phyloP scores from a whole-genome alignment of 2,329 filamentous ascomycete species.

The Tympanopsis confertula region DNA sequence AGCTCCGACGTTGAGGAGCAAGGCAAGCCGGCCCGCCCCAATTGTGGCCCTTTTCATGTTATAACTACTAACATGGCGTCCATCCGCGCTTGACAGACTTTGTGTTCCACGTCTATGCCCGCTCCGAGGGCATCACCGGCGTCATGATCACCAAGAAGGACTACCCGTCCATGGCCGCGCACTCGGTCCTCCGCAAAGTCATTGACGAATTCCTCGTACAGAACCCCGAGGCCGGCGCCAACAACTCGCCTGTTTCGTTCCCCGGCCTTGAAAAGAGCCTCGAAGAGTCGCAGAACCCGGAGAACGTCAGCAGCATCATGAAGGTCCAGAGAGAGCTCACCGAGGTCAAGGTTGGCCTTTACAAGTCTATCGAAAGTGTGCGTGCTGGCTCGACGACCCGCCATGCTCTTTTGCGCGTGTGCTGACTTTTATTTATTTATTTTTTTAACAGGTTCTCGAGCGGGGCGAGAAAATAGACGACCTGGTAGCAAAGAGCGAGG shows the following conservation, averaged over 20 bases:
- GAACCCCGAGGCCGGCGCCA: conserved; percentile 61
- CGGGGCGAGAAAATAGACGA: conserved; percentile 94
- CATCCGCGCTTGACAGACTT: conserved; percentile 32
- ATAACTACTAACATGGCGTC: conserved; percentile 5
- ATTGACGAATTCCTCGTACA: conserved; percentile 75
- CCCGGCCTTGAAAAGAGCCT: conserved; percentile 71
- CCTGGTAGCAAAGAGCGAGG: conserved; percentile 85
- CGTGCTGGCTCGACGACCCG: not conserved
- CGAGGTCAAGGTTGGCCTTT: conserved; percentile 91
- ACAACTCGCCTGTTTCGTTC: conserved; percentile 44
- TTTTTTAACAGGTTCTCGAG: conserved; percentile 49
- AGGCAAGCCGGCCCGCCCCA: conserved; percentile 28
- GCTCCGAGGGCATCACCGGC: conserved; percentile 62
- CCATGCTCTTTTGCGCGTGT: not conserved
- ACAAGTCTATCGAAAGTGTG: conserved; percentile 88
- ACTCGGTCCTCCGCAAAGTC: conserved; percentile 76
- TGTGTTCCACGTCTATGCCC: conserved; percentile 68
- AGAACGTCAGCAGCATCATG: conserved; percentile 81
- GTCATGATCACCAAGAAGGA: conserved; percentile 69
- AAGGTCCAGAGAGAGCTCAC: conserved; percentile 95
- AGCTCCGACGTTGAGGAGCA: conserved; percentile 78
- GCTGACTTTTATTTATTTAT: no score
- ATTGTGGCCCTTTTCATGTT: conserved; percentile 1
- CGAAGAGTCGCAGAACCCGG: conserved; percentile 68
- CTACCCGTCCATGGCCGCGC: conserved; percentile 69